These are phyloP conservation scores for Fusarium aywerte DNA, from an alignment of 2,329 filamentous ascomycete species.

Conservation along the genomic window DNA sequence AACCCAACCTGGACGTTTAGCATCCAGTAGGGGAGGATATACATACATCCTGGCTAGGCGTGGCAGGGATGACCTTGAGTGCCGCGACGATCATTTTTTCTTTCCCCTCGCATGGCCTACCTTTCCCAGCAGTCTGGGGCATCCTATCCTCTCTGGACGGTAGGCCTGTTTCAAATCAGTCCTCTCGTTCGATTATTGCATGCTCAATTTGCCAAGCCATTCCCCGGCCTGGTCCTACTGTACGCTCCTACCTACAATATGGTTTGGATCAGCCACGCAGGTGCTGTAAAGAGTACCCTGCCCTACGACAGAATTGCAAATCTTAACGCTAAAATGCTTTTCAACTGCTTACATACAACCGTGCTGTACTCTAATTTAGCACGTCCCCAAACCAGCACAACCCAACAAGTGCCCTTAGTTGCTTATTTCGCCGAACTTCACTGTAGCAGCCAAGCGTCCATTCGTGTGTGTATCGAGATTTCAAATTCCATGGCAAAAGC, in stretches of 20 bases:
- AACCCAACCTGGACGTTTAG: background rate
- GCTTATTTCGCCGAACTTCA: background rate
- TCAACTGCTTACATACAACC: background rate
- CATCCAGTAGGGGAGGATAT: too few species aligned
- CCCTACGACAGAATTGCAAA: background rate
- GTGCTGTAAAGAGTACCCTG: background rate
- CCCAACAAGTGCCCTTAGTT: background rate
- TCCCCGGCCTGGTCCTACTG: background rate
- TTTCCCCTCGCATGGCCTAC: constrained; percentile 27
- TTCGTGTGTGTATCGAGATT: background rate
- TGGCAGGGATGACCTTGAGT: constrained; percentile 40
- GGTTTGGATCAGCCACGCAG: background rate
- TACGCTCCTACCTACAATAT: too few species aligned
- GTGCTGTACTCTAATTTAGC: constrained; percentile 7
- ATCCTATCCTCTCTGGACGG: constrained; percentile 41
- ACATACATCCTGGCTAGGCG: background rate
- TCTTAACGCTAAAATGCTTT: background rate
- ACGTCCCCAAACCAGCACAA: background rate
- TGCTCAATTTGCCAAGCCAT: constrained; percentile 33
- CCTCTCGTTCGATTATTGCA: constrained; percentile 47
- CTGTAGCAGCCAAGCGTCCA: background rate
- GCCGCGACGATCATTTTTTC: constrained; percentile 48
- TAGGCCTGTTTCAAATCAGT: constrained; percentile 42
- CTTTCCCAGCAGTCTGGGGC: constrained; percentile 44
- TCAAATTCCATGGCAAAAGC: constrained; percentile 2